Percentiles rank a stretch among this genome's conserved stretches.
Evolutionary conservation across 805 yeast genomes (phyloP).

Genomic region (Kazachstania taianensis): DNA sequence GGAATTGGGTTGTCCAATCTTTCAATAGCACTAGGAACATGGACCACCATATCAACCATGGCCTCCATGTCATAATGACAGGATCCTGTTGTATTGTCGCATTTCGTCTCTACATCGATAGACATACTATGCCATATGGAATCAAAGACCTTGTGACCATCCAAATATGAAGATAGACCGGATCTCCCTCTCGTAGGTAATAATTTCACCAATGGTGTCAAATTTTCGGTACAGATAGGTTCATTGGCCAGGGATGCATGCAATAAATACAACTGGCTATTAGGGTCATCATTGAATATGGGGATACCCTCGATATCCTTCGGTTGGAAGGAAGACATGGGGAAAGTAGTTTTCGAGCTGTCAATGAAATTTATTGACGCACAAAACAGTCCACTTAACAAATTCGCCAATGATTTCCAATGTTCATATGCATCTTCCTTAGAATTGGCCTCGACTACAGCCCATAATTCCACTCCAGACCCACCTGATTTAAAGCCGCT

Average conservation of each 20-base stretch:
- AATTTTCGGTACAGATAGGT: conserved; percentile 92
- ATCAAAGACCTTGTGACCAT: conserved; percentile 85
- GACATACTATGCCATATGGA: conserved; percentile 93
- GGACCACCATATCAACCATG: conserved; percentile 59
- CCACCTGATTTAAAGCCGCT: conserved; percentile 76
- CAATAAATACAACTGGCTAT: conserved; percentile 45
- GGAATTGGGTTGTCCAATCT: conserved; percentile 64
- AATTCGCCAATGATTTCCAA: conserved; percentile 67
- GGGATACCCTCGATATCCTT: conserved; percentile 16
- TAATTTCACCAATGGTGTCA: conserved; percentile 84
- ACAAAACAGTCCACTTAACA: conserved; percentile 85
- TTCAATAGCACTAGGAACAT: conserved; percentile 57
- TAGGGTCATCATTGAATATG: conserved; percentile 12
- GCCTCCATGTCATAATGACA: conserved; percentile 54
- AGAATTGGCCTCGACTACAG: conserved; percentile 57
- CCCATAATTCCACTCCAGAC: conserved; percentile 91
- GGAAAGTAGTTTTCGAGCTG: conserved; percentile 63
- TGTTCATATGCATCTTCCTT: conserved; percentile 44
- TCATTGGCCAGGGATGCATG: conserved; percentile 90
- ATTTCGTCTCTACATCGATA: conserved; percentile 58
- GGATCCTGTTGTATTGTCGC: conserved; percentile 27
- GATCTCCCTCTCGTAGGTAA: conserved; percentile 88
- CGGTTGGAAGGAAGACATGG: conserved; percentile 33
- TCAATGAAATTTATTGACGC: conserved; percentile 89
- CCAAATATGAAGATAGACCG: conserved; percentile 74